These are phyloP conservation scores for Brassica juncea DNA, from an alignment of 345 rosid genomes.

Conservation along the genomic window DNA sequence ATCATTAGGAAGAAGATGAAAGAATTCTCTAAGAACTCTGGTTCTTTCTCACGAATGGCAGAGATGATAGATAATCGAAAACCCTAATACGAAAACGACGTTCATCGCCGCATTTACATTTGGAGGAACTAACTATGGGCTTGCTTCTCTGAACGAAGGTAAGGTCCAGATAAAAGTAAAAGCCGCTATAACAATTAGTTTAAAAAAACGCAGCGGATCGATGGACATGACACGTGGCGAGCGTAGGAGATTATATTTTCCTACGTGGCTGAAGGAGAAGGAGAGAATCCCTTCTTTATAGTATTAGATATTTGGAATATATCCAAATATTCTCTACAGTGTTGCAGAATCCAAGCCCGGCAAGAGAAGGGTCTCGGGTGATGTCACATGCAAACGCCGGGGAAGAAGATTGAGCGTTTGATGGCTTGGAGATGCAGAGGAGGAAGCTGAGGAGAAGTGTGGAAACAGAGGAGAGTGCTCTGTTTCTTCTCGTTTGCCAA, in stretches of 20 bases:
- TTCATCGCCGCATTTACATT: not conserved
- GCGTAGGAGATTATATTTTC: not conserved
- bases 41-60: not conserved
- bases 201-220: not conserved
- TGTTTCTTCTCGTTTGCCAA: slow-evolving; percentile 8
- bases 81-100: not conserved
- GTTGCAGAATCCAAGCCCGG: slow-evolving; percentile 61
- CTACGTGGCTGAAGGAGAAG: not conserved
- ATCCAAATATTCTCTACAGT: not conserved
- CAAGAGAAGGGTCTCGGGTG: slow-evolving; percentile 41
- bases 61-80: not conserved
- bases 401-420: slow-evolving; percentile 39
- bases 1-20: not conserved
- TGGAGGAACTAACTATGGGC: not conserved
- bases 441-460: slow-evolving; percentile 43
- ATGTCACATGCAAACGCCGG: slow-evolving; percentile 77
- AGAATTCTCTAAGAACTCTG: not conserved
- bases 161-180: not conserved
- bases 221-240: not conserved
- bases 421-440: slow-evolving; percentile 14
- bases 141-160: not conserved
- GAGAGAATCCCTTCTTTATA: not conserved
- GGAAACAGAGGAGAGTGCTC: slow-evolving; percentile 26
- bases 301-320: too few relatives aligned
- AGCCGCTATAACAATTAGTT: not conserved